A percentile compares a stretch with the other conserved stretches of the same genome.
phyloP scores from a whole-genome alignment of 805 yeast species.

The Schizosaccharomyces japonicus region DNA sequence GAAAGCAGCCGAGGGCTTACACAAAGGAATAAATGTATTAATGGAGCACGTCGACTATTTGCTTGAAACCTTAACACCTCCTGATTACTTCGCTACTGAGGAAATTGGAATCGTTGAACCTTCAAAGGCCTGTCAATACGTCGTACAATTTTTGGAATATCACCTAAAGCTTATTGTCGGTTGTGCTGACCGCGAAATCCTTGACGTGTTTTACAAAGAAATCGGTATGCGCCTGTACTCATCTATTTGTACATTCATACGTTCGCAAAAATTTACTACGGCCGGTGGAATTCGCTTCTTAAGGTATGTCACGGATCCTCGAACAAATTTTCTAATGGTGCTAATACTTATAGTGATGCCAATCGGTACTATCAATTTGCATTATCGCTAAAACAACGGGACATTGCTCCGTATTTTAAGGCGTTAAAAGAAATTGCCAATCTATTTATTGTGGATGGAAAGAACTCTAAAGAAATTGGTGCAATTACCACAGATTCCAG shows the following conservation, averaged over 20 bases:
- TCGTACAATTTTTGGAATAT: constrained; percentile 8
- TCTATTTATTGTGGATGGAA: constrained; percentile 45
- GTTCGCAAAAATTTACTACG: constrained; percentile 46
- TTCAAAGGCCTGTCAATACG: constrained; percentile 35
- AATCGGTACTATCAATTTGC: constrained; percentile 59
- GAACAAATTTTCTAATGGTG: no score
- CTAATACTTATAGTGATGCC: constrained; percentile 36
- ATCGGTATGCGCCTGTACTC: constrained; percentile 69
- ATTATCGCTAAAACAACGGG: constrained; percentile 25
- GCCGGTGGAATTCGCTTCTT: constrained; percentile 40
- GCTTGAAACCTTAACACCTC: constrained; percentile 13
- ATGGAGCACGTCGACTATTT: constrained; percentile 55
- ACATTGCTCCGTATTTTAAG: constrained; percentile 46
- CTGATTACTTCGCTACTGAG: neutral
- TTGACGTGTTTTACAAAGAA: constrained; percentile 86
- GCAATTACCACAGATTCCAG: constrained; percentile 59
- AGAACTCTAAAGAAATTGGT: constrained; percentile 66
- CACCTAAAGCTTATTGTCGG: constrained; percentile 27
- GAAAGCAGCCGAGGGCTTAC: constrained; percentile 77
- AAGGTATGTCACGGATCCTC: constrained; percentile 20
- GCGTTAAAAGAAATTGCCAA: constrained; percentile 71
- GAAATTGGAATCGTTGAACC: constrained; percentile 20
- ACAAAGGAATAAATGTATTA: constrained; percentile 73
- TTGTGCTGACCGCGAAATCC: constrained; percentile 63
- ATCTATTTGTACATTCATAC: constrained; percentile 50